Base-by-base conservation (phyloP, 306 rosid species). In the Pyrus pyrifolia region DNA sequence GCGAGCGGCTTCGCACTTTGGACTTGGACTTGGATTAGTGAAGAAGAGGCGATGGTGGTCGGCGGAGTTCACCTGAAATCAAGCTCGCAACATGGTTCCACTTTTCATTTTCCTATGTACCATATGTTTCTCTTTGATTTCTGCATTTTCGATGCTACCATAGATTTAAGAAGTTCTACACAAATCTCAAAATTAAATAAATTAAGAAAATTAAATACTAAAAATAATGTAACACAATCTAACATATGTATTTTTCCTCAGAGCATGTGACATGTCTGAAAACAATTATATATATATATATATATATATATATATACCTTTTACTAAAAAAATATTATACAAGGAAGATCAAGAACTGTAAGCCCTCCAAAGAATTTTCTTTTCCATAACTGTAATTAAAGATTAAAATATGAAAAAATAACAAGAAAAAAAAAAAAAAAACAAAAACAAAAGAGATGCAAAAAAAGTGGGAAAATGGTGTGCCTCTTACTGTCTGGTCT, bases 401-500 rank as follows among this genome's bases (percentile, higher is more conserved):
- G 57, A 57, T 64, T 76, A 82, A 83, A 70, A 57, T 70, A 52
- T 6, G 40, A 49, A 45, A 61, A 45, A 42, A 18, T 45, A 19
- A 51, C 22, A 70, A 30, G 35, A 60, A 42, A 18, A 63, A 13
- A 1, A 63, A 61, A 6, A 4, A 7, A 12, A 27, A 19, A 1
- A n/a, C 3, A 4, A 33, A 21, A 25, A 25, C 25, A 25, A 25
- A 18, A 5, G 33, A 17, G 5, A 18, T 21, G 13, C 40, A 40
- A 31, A 27, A 27, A 13, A 62, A 61, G 31, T 59, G 68, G 15
- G 11, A 33, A 58, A 17, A 59, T 67, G 27, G n/a, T 71, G 68
- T 79, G 30, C 58, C 25, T 70, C 72, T 86, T 76, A 92, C 82
- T 88, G 96, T 70, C 86, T 77, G 42, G 91, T 85, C 49, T 78